These are phyloP conservation scores for Trichoderma sp. DNA, from an alignment of 2,329 filamentous ascomycete genomes.

Conservation along the genomic window DNA sequence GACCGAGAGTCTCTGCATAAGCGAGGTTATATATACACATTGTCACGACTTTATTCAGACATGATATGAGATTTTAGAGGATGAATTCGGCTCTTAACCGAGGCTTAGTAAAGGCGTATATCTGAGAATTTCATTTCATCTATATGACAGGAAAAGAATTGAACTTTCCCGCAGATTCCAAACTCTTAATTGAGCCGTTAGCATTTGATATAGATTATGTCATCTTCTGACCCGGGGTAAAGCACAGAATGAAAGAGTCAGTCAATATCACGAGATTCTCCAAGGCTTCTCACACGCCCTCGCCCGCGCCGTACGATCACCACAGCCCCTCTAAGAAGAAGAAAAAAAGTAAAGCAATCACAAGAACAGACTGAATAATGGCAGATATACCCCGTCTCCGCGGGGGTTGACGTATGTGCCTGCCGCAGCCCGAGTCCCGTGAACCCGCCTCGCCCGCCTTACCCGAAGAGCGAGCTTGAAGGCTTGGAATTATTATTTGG, in stretches of 20 bases:
- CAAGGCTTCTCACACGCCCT: not conserved
- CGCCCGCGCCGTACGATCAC: not conserved
- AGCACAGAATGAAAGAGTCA: not conserved
- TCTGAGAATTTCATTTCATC: no score
- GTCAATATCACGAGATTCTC: not conserved
- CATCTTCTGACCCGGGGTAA: not conserved
- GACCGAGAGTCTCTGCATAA: slow-evolving; percentile 1
- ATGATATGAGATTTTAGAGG: not conserved
- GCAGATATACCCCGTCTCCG: not conserved
- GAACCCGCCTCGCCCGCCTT: not conserved
- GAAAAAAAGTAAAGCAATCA: not conserved
- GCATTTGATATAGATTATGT: not conserved
- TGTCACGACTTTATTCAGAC: not conserved
- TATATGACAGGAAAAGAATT: not conserved
- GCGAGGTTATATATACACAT: not conserved
- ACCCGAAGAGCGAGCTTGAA: not conserved
- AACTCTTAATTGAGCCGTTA: not conserved
- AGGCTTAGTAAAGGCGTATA: not conserved
- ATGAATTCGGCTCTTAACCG: not conserved
- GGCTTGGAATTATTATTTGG: not conserved
- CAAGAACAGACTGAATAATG: not conserved
- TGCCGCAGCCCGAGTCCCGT: not conserved
- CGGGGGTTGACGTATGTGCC: not conserved
- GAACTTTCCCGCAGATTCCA: not conserved
- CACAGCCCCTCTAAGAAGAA: not conserved